Conservation (phyloP, 352 stramenopile species). For the Pythium apleroticum region DNA sequence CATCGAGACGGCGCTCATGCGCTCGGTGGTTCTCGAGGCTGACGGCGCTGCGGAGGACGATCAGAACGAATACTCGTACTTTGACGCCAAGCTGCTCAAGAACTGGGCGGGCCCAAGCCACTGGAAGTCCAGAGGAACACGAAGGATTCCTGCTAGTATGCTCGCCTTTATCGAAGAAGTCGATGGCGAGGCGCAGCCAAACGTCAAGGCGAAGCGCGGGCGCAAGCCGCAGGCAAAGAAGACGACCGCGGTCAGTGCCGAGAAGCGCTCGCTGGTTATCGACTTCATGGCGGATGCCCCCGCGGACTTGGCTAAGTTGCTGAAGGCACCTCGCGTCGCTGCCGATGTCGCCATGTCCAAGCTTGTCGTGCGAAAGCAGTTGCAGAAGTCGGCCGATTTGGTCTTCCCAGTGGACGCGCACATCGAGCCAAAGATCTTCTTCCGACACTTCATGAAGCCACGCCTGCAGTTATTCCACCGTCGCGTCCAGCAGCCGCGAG, state of each 20-base stretch:
- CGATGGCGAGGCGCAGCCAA: conserved; percentile 27
- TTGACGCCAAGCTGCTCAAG: conserved; percentile 78
- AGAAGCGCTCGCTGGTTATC: conserved; percentile 49
- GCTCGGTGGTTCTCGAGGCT: conserved; percentile 44
- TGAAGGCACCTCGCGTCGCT: conserved; percentile 43
- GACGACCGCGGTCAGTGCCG: conserved; percentile 24
- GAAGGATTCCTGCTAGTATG: conserved; percentile 48
- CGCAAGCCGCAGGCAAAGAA: conserved; percentile 16
- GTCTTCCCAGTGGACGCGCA: conserved; percentile 79
- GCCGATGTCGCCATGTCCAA: conserved; percentile 46
- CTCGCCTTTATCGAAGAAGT: conserved; percentile 28
- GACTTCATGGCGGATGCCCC: conserved; percentile 57
- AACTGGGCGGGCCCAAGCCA: conserved; percentile 79
- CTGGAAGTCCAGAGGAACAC: conserved; percentile 67
- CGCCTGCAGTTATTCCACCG: conserved; percentile 62
- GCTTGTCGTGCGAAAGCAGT: conserved; percentile 48
- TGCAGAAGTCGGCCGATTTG: conserved; percentile 56
- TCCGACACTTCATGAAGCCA: conserved; percentile 80
- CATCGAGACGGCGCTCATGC: conserved; percentile 74
- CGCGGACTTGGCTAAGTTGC: conserved; percentile 39
- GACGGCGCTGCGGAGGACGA: conserved; percentile 44
- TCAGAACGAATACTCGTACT: conserved; percentile 79
- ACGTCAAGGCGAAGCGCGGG: conserved; percentile 16
- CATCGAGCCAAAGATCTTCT: conserved; percentile 66
- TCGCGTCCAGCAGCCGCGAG: conserved; percentile 18